phyloP scores from a whole-genome alignment of 495 filamentous ascomycete genomes.

The Podospora pseudocomata region DNA sequence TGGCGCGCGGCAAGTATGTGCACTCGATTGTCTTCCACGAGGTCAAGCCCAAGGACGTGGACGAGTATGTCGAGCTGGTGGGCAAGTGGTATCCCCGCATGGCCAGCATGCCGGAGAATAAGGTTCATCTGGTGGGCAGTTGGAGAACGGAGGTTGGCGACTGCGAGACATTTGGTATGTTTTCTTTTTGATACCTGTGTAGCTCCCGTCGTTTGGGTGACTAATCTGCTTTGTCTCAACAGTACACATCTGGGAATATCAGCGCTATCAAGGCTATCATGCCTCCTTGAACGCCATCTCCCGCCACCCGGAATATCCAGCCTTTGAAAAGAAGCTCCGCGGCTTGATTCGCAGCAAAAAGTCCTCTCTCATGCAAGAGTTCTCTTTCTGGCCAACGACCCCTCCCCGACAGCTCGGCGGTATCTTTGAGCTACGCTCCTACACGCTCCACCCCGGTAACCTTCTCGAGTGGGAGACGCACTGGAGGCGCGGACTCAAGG shows the following conservation, averaged over 20 bases:
- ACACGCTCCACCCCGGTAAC: constrained; percentile 93
- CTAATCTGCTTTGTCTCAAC: neutral
- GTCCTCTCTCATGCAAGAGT: constrained; percentile 96
- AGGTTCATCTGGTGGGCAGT: constrained; percentile 93
- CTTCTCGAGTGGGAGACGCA: constrained; percentile 98
- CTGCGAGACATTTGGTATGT: constrained; percentile 91
- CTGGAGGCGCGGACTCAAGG: constrained; percentile 89
- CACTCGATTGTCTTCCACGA: constrained; percentile 97
- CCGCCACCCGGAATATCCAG: constrained; percentile 71
- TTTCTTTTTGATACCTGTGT: neutral
- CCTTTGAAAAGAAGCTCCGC: constrained; percentile 78
- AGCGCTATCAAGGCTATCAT: constrained; percentile 94
- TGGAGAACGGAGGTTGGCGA: constrained; percentile 99
- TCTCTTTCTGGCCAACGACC: constrained; percentile 98
- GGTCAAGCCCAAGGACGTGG: constrained; percentile 91
- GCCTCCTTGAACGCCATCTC: constrained; percentile 81
- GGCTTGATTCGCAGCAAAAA: constrained; percentile 75
- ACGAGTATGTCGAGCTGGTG: constrained; percentile 91
- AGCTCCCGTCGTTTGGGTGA: neutral
- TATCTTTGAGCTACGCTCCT: constrained; percentile 93
- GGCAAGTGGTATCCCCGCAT: constrained; percentile 88
- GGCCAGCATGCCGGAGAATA: constrained; percentile 75
- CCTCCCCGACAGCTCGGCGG: constrained; percentile 86
- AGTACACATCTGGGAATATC: constrained; percentile 99
- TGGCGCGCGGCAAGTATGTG: constrained; percentile 96